Percentiles rank a stretch among this genome's conserved stretches.
phyloP scores from a whole-genome alignment of 192 early-diverging fungal genomes.

The Lobulomyces angularis region DNA sequence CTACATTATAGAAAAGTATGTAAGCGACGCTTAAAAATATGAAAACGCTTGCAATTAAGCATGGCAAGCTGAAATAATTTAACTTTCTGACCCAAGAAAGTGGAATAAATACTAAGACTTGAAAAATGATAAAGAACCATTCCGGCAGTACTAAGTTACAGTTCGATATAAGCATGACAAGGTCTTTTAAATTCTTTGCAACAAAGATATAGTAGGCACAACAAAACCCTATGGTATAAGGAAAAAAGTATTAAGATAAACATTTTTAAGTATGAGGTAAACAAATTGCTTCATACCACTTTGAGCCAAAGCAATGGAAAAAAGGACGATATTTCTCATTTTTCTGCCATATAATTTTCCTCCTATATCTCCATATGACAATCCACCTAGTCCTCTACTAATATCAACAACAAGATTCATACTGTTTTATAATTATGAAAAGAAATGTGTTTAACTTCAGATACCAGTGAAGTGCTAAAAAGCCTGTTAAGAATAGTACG shows the following conservation, averaged over 20 bases:
- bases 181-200: slow-evolving; percentile 64
- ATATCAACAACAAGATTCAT: slow-evolving; percentile 39
- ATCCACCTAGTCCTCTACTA: slow-evolving; percentile 27
- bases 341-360: slow-evolving; percentile 30
- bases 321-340: slow-evolving; percentile 29
- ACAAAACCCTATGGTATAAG: slow-evolving; percentile 67
- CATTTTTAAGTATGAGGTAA: too few relatives aligned
- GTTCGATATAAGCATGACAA: slow-evolving; percentile 52
- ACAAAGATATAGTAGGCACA: slow-evolving; percentile 85
- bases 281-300: too few relatives aligned
- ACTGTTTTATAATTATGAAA: too few relatives aligned
- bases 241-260: too few relatives aligned
- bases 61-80: slow-evolving; percentile 72
- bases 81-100: slow-evolving; percentile 84
- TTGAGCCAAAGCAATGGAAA: slow-evolving; percentile 39
- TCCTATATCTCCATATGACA: slow-evolving; percentile 46
- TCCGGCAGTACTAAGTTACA: slow-evolving; percentile 45
- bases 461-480: slow-evolving; percentile 35
- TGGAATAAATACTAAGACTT: slow-evolving; percentile 65
- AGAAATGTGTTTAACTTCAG: too few relatives aligned
- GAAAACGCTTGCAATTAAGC: slow-evolving; percentile 83
- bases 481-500: slow-evolving; percentile 29
- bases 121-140: slow-evolving; percentile 64
- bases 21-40: slow-evolving; percentile 82
- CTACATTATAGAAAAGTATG: slow-evolving; percentile 70